phyloP scores from a whole-genome alignment of 768 basidiomycete species.

The Clavaria fumosa region DNA sequence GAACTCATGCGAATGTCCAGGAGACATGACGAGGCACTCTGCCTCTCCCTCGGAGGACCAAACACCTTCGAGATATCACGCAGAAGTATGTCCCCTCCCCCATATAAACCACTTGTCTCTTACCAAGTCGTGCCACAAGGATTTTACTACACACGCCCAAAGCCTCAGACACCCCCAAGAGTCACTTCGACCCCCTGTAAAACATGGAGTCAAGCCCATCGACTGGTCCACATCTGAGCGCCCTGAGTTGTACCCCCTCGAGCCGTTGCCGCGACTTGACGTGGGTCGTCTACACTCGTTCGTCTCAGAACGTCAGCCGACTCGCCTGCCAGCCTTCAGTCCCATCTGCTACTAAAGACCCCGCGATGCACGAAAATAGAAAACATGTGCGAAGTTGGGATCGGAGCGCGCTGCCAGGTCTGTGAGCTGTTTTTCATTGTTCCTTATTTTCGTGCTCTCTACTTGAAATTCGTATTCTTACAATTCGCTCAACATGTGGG shows the following conservation, averaged over 20 bases:
- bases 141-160: constrained; percentile 4
- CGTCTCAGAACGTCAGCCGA: constrained; percentile 3
- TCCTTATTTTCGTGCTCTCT: constrained; percentile 23
- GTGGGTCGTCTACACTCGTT: constrained; percentile 16
- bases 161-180: constrained; percentile 2
- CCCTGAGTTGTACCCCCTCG: constrained; percentile 28
- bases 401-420: constrained; percentile 22
- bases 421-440: no score
- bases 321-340: constrained; percentile 5
- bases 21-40: constrained; percentile 34
- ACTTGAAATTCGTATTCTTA: constrained; percentile 4
- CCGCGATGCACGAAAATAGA: constrained; percentile 25
- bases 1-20: constrained; percentile 13
- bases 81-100: constrained; percentile 29
- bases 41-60: constrained; percentile 32
- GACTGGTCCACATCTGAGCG: constrained; percentile 33
- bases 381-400: constrained; percentile 56
- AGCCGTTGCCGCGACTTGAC: constrained; percentile 29
- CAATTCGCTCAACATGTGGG: no score
- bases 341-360: constrained; percentile 20
- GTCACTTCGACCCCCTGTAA: constrained; percentile 1
- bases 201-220: constrained; percentile 14
- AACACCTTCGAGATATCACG: not conserved
- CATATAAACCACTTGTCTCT: constrained; percentile 30
- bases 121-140: constrained; percentile 3